phyloP scores from a whole-genome alignment of 2,329 filamentous ascomycete species.

The Aureobasidium leucospermi region DNA sequence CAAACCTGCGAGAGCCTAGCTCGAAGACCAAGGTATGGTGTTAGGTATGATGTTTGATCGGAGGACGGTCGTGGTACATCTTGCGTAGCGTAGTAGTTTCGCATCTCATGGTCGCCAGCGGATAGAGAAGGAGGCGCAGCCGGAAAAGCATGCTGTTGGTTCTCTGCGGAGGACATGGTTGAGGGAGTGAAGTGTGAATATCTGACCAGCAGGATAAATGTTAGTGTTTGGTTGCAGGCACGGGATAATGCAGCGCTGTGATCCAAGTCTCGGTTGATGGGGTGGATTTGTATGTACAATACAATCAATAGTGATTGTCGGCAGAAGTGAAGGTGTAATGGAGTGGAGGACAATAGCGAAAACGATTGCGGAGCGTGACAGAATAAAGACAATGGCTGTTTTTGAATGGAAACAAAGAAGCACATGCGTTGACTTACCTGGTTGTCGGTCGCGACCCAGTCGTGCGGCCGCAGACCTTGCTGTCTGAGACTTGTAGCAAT shows the following conservation, averaged over 20 bases:
- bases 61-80: slow-evolving; percentile 49
- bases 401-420: slow-evolving; percentile 23
- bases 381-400: slow-evolving; percentile 30
- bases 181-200: slow-evolving; percentile 15
- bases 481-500: slow-evolving; percentile 30
- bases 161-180: slow-evolving; percentile 43
- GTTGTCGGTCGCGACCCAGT: slow-evolving; percentile 23
- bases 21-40: slow-evolving; percentile 84
- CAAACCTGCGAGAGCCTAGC: slow-evolving; percentile 90
- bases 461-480: slow-evolving; percentile 22
- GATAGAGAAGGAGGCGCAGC: slow-evolving; percentile 51
- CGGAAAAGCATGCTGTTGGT: slow-evolving; percentile 48
- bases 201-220: slow-evolving; percentile 17
- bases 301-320: slow-evolving; percentile 4
- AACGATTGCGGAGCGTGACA: slow-evolving; percentile 19
- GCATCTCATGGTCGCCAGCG: slow-evolving; percentile 56
- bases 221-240: slow-evolving; percentile 9
- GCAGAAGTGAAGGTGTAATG: slow-evolving; percentile 6
- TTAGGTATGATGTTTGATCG: slow-evolving; percentile 63
- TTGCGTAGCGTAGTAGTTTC: slow-evolving; percentile 51
- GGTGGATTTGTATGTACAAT: background rate
- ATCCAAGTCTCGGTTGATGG: background rate
- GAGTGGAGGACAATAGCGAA: slow-evolving; percentile 10
- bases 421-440: slow-evolving; percentile 21
- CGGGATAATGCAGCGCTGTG: background rate